Evolutionary conservation across 345 rosid species (phyloP), one percentile per base, ranked within the genome.

Genomic region (Nasturtium officinale): DNA sequence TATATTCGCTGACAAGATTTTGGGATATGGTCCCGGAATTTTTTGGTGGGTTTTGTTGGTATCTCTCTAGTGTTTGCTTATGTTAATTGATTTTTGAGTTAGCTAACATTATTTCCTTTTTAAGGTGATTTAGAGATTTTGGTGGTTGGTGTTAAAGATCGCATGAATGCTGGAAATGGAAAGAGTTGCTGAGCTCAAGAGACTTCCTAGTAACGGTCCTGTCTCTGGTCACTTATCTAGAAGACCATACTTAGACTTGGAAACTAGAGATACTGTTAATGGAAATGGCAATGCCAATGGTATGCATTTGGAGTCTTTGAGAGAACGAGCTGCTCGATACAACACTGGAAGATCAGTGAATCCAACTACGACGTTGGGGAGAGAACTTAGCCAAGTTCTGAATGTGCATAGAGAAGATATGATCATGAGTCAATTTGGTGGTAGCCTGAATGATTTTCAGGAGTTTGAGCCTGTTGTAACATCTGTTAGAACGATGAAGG

Each of bases 401-500:
- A 83, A 82, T 69, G 71, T 77, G 55, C 89, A 79, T 15, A 62
- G 80, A 45, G 84, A 84, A 78, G 91, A 79, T 90, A 76, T 74
- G 89, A 76, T 73, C 42, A 77, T 43, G 84, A 61, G 73, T 75
- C 76, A 66, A 0, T 60, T 67, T 23, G 74, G 69, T 71, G 77
- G 70, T 61, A 18, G 43, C 40, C 2, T 67, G 25, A 86, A 83
- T 72, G 84, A 76, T 15, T 85, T 75, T 42, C 74, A 74, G 46
- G 75, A 69, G 54, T 79, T 70, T 35, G 79, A 69, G 60, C 83
- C 79, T 8, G 73, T 80, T 64, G 77, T 82, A 0, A 42, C 79
- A 0, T 86, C 87, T 30, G 69, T 65, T 42, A 82, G 86, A 79
- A 75, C 81, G 6, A 79, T 88, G 93, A 88, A 86, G 68, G 91